These are phyloP conservation scores for Epithele typhae DNA, from an alignment of 768 basidiomycete species.

Conservation along the genomic window DNA sequence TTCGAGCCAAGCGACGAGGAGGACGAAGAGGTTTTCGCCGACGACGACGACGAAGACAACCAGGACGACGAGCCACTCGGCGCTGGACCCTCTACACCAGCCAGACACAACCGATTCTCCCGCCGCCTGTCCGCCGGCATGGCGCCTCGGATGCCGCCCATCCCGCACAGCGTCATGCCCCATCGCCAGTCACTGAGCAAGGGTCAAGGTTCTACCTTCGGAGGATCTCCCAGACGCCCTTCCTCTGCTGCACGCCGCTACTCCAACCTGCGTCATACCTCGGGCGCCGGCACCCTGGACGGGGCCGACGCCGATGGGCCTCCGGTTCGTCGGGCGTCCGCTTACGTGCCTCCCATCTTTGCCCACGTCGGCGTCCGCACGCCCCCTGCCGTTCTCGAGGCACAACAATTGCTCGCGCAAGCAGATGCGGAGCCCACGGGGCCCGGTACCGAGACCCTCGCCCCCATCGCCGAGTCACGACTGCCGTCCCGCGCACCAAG, in stretches of 20 bases:
- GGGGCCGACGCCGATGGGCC: conserved; percentile 15
- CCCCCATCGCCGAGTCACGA: conserved; percentile 49
- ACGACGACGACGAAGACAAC: conserved; percentile 29
- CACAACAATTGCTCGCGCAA: conserved; percentile 54
- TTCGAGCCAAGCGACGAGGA: conserved; percentile 48
- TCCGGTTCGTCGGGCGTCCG: conserved; percentile 53
- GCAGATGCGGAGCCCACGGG: conserved; percentile 31
- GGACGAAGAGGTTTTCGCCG: conserved; percentile 20
- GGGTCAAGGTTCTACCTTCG: conserved; percentile 19
- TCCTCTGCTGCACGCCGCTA: conserved; percentile 26
- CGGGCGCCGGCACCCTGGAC: conserved; percentile 9
- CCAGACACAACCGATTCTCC: conserved; percentile 18
- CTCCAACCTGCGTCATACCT: conserved; percentile 22
- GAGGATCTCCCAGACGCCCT: conserved; percentile 29
- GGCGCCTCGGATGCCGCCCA: conserved; percentile 3
- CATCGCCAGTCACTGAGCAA: background rate
- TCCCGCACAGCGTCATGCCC: conserved; percentile 1
- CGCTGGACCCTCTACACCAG: conserved; percentile 14
- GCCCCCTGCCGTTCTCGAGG: conserved; percentile 72
- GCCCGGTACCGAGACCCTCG: conserved; percentile 32
- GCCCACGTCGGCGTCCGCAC: conserved; percentile 77
- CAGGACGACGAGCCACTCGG: conserved; percentile 26
- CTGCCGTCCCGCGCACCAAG: conserved; percentile 28
- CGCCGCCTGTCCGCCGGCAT: conserved; percentile 11
- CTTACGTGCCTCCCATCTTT: conserved; percentile 71